These are phyloP conservation scores for Leccinum rimulosum DNA, from an alignment of 768 basidiomycete genomes.

Conservation along the genomic window DNA sequence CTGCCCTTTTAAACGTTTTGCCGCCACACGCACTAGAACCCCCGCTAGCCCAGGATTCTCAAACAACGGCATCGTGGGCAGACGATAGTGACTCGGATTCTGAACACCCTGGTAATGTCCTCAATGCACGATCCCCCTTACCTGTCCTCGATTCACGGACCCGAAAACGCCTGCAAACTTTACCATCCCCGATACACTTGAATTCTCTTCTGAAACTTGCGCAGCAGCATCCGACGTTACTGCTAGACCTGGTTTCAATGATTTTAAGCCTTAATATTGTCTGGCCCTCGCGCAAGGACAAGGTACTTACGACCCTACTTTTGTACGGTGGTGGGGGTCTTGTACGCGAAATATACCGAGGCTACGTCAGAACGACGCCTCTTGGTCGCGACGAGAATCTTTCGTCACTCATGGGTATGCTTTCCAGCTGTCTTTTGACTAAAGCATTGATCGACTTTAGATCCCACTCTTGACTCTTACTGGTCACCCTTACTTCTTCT, in stretches of 20 bases:
- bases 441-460: constrained; percentile 28
- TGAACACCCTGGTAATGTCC: constrained; percentile 32
- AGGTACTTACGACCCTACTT: constrained; percentile 54
- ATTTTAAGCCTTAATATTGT: constrained; percentile 54
- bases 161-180: constrained; percentile 55
- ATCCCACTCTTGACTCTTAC: constrained; percentile 40
- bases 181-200: constrained; percentile 55
- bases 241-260: constrained; percentile 52
- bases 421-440: not conserved
- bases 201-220: constrained; percentile 48
- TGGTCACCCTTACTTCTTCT: constrained; percentile 80
- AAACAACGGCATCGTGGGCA: constrained; percentile 13
- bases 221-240: constrained; percentile 38
- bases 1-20: constrained; percentile 48
- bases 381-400: constrained; percentile 58
- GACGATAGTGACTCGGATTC: constrained; percentile 43
- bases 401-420: constrained; percentile 40
- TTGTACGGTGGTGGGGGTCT: constrained; percentile 56
- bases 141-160: constrained; percentile 59
- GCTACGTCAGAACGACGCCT: constrained; percentile 56
- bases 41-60: constrained; percentile 22
- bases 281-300: constrained; percentile 59
- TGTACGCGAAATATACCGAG: constrained; percentile 73
- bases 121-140: constrained; percentile 33
- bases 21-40: constrained; percentile 55